Evolutionary conservation across 2,329 filamentous ascomycete species (phyloP).

Genomic region (Trichoderma koningiopsis): DNA sequence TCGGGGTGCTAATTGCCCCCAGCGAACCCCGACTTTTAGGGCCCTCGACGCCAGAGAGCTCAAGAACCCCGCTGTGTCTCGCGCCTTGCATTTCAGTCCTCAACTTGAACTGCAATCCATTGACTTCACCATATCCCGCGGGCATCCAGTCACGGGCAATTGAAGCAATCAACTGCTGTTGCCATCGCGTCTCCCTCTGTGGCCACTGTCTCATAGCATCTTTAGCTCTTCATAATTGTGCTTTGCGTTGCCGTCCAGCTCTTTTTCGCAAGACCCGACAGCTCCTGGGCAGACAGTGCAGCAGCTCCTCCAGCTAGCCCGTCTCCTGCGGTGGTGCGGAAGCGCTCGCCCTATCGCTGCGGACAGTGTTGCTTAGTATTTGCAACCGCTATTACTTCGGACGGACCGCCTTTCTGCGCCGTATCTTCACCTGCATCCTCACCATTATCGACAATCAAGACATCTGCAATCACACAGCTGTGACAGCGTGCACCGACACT

Average conservation of each 20-base stretch:
- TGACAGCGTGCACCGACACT: background rate
- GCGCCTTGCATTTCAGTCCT: background rate
- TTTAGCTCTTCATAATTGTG: background rate
- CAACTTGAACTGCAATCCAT: background rate
- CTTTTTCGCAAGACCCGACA: background rate
- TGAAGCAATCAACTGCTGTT: background rate
- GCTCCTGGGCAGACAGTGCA: background rate
- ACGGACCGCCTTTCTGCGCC: background rate
- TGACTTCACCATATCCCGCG: background rate
- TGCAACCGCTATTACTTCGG: background rate
- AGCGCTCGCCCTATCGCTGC: constrained; percentile 2
- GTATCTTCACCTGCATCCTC: background rate
- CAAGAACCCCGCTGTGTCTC: constrained; percentile 22
- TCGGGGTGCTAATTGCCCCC: background rate
- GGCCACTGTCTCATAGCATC: background rate
- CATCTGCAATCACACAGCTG: background rate
- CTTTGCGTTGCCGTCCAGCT: background rate
- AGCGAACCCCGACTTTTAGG: constrained; percentile 5
- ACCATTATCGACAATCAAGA: background rate
- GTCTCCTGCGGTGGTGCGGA: background rate
- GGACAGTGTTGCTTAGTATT: background rate
- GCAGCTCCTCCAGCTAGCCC: background rate
- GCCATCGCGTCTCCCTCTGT: background rate
- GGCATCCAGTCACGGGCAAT: background rate
- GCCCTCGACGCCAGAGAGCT: background rate